Conservation (phyloP, 345 rosid genomes). For the Euphorbia pulcherrima region DNA sequence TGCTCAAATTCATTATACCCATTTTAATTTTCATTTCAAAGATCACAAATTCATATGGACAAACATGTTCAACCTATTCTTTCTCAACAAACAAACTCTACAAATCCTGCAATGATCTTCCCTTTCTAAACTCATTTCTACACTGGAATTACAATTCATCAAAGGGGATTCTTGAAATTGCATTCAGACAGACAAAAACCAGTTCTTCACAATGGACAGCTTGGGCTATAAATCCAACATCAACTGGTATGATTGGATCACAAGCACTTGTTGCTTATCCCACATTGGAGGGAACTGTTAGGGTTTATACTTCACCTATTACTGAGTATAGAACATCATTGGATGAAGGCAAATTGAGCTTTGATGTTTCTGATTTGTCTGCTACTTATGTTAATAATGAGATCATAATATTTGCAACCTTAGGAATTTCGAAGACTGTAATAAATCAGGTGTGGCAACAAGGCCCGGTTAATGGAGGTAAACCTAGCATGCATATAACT, state of each 20-base stretch:
- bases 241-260: conserved; percentile 66
- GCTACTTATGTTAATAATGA: conserved; percentile 54
- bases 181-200: conserved; percentile 60
- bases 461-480: conserved; percentile 50
- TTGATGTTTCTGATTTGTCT: conserved; percentile 53
- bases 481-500: conserved; percentile 41
- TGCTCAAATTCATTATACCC: no score
- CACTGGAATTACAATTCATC: conserved; percentile 64
- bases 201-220: conserved; percentile 62
- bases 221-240: conserved; percentile 84
- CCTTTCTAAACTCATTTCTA: conserved; percentile 62
- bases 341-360: conserved; percentile 53
- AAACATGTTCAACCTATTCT: conserved; percentile 51
- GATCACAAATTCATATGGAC: conserved; percentile 32
- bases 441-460: conserved; percentile 86
- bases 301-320: conserved; percentile 65
- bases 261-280: conserved; percentile 81
- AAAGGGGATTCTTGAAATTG: conserved; percentile 50
- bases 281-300: conserved; percentile 49
- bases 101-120: conserved; percentile 66
- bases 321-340: conserved; percentile 44
- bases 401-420: conserved; percentile 63
- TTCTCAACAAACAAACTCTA: conserved; percentile 61
- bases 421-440: conserved; percentile 38
- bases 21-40: conserved; percentile 16